Percentiles rank a stretch among this genome's conserved stretches.
phyloP scores from a whole-genome alignment of 768 basidiomycete genomes.

The Suillus variegatus region DNA sequence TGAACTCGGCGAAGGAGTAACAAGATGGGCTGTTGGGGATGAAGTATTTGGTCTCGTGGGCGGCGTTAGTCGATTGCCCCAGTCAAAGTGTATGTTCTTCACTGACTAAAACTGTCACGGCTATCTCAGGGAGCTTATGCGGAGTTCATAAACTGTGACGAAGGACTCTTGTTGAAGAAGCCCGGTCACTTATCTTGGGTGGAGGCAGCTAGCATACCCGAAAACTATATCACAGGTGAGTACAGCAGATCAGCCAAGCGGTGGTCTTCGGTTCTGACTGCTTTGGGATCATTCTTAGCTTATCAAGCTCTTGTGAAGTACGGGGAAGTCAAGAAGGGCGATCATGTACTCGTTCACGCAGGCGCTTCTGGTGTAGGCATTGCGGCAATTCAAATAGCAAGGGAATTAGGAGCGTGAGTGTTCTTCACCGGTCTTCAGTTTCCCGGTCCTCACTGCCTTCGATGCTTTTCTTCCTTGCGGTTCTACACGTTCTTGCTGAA shows the following conservation, averaged over 20 bases:
- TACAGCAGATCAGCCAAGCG: slow-evolving; percentile 10
- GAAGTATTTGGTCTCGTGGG: slow-evolving; percentile 79
- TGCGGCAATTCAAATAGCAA: slow-evolving; percentile 85
- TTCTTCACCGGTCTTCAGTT: not conserved
- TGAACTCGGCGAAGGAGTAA: slow-evolving; percentile 51
- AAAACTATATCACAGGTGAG: slow-evolving; percentile 85
- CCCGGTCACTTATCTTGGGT: slow-evolving; percentile 75
- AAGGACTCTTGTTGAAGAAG: slow-evolving; percentile 72
- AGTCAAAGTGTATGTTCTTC: not conserved
- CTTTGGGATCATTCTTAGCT: slow-evolving; percentile 36
- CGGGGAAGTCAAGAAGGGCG: slow-evolving; percentile 66
- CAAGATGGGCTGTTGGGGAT: slow-evolving; percentile 61
- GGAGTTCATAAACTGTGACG: slow-evolving; percentile 72
- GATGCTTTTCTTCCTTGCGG: slow-evolving; percentile 6
- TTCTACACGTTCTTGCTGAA: slow-evolving; percentile 2
- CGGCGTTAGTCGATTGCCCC: slow-evolving; percentile 55
- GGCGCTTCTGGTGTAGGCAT: slow-evolving; percentile 91
- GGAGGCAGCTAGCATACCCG: slow-evolving; percentile 86
- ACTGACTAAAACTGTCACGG: slow-evolving; percentile 7
- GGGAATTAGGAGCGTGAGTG: slow-evolving; percentile 70
- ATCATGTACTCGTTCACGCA: slow-evolving; percentile 85
- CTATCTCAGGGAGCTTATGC: slow-evolving; percentile 80
- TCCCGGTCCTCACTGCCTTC: slow-evolving; percentile 5
- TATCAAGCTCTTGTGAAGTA: slow-evolving; percentile 67
- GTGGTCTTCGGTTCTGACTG: slow-evolving; percentile 6